phyloP scores from a whole-genome alignment of 345 rosid species.

The Syzygium jambos region DNA sequence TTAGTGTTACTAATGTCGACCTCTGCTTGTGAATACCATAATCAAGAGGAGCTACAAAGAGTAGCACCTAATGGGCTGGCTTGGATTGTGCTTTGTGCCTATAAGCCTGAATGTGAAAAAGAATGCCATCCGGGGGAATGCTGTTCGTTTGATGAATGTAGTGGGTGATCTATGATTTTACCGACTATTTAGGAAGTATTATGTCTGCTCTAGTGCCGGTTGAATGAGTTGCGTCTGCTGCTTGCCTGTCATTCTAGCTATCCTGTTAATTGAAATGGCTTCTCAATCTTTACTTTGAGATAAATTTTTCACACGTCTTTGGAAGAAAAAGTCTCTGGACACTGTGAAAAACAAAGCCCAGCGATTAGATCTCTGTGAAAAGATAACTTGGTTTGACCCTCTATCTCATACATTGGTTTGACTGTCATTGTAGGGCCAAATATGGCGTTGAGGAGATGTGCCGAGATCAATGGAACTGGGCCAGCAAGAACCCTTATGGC shows the following conservation, averaged over 20 bases:
- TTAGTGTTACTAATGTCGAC: not conserved
- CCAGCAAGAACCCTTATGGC: conserved; percentile 88
- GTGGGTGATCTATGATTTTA: not conserved
- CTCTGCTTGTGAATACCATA: not conserved
- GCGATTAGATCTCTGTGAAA: not conserved
- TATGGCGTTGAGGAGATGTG: conserved; percentile 89
- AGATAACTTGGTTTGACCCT: not conserved
- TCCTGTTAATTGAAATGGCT: not conserved
- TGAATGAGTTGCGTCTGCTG: not conserved
- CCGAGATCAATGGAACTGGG: conserved; percentile 94
- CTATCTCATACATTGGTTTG: not conserved
- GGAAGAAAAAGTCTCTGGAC: not conserved
- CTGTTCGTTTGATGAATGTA: not conserved
- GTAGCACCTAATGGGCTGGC: not conserved
- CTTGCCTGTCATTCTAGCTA: not conserved
- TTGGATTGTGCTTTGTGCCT: not conserved
- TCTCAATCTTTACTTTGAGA: not conserved
- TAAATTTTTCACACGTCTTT: not conserved
- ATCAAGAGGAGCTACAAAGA: not conserved
- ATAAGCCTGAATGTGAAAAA: not conserved
- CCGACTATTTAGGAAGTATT: not conserved
- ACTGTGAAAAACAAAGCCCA: not conserved
- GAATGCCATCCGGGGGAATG: not conserved
- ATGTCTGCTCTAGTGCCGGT: not conserved
- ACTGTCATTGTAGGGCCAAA: conserved; percentile 51